Evolutionary conservation across 1,139 yeast genomes (phyloP).

Genomic region (Scheffersomyces parashehatae): DNA sequence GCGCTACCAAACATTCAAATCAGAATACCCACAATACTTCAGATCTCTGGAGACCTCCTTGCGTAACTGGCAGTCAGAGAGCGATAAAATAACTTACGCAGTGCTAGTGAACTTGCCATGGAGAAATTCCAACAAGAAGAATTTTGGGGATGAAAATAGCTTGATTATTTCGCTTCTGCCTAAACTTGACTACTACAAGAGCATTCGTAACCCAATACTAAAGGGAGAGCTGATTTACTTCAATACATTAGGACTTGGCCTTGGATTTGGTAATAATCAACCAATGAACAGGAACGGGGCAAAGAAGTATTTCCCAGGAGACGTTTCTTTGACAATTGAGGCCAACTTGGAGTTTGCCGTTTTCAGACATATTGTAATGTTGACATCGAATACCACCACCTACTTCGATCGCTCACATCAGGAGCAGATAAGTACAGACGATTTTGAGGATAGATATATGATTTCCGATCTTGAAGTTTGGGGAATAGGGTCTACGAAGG

Average conservation of each 20-base stretch:
- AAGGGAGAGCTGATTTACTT: conserved; percentile 53
- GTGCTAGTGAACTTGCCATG: conserved; percentile 71
- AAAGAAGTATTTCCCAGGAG: conserved; percentile 53
- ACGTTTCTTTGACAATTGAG: conserved; percentile 77
- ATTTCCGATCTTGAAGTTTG: conserved; percentile 83
- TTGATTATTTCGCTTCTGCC: conserved; percentile 68
- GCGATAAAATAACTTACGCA: conserved; percentile 55
- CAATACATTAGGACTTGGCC: conserved; percentile 70
- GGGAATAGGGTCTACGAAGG: conserved; percentile 84
- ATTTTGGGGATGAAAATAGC: conserved; percentile 65
- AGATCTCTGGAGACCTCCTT: conserved; percentile 29
- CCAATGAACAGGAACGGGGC: conserved; percentile 52
- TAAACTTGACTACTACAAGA: conserved; percentile 53
- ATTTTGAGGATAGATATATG: conserved; percentile 70
- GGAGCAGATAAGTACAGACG: conserved; percentile 19
- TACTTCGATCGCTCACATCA: conserved; percentile 32
- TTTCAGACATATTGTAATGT: conserved; percentile 60
- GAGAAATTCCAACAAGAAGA: conserved; percentile 68
- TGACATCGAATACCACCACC: conserved; percentile 21
- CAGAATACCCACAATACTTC: conserved; percentile 53
- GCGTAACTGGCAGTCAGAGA: conserved; percentile 35
- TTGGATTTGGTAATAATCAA: conserved; percentile 76
- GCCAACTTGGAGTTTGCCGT: conserved; percentile 77
- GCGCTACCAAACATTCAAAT: conserved; percentile 51
- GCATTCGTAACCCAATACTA: conserved; percentile 31